phyloP scores from a whole-genome alignment of 73 alveolate species.

The Paramecium caudatum region DNA sequence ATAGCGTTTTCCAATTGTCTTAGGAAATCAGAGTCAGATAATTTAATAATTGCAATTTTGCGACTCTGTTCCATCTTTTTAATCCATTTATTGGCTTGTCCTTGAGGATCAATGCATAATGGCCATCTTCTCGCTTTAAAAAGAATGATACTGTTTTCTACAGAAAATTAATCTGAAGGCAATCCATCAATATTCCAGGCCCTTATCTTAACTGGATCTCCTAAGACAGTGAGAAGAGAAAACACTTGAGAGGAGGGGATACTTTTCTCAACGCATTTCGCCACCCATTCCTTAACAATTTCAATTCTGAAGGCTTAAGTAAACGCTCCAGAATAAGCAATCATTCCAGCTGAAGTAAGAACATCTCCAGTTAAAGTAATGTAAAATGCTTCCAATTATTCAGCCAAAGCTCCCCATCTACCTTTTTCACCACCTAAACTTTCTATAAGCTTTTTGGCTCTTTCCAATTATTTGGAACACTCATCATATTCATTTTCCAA shows the following conservation, averaged over 20 bases:
- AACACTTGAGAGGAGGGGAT: conserved; percentile 96
- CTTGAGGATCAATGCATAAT: conserved; percentile 97
- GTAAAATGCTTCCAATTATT: conserved; percentile 86
- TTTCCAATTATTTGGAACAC: conserved; percentile 91
- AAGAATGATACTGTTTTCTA: conserved; percentile 97
- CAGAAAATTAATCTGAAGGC: conserved; percentile 98
- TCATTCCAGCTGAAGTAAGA: conserved; percentile 96
- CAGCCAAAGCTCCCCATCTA: conserved; percentile 97
- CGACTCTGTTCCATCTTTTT: conserved; percentile 85
- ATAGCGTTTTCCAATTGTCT: conserved; percentile 85
- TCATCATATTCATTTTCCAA: conserved; percentile 93
- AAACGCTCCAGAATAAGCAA: conserved; percentile 98
- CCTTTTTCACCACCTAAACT: conserved; percentile 99
- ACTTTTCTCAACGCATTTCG: conserved; percentile 85
- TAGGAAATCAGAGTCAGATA: conserved; percentile 91
- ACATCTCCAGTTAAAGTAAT: conserved; percentile 98
- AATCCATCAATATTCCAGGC: conserved; percentile 98
- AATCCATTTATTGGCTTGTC: conserved; percentile 91
- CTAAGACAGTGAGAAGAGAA: conserved; percentile 91
- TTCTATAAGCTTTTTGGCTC: conserved; percentile 98
- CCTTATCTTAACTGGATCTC: conserved; percentile 99
- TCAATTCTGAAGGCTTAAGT: conserved; percentile 91
- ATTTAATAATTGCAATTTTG: conserved; percentile 83
- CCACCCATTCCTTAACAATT: conserved; percentile 94
- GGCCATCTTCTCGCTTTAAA: conserved; percentile 99